These are phyloP conservation scores for Salvia hispanica DNA, from an alignment of 257 asterid genomes.

Conservation along the genomic window DNA sequence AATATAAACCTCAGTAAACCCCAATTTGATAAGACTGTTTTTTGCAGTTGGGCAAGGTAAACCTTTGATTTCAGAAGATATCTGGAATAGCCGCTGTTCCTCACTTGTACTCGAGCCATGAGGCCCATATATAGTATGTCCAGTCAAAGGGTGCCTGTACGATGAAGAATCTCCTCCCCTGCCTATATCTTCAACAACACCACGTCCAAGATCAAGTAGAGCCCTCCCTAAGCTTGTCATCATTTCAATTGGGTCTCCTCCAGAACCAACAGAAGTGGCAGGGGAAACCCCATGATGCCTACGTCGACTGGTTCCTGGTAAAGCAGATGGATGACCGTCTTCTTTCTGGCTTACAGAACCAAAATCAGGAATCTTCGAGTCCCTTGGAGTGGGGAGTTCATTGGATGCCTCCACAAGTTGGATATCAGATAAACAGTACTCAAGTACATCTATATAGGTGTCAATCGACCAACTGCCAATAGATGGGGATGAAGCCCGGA, in stretches of 20 bases:
- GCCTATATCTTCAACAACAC: slow-evolving; percentile 94
- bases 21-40: slow-evolving; percentile 62
- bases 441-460: slow-evolving; percentile 84
- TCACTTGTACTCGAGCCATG: slow-evolving; percentile 47
- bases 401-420: slow-evolving; percentile 51
- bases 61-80: slow-evolving; percentile 75
- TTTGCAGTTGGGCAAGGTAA: slow-evolving; percentile 90
- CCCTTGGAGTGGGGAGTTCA: slow-evolving; percentile 37
- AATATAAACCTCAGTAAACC: slow-evolving; percentile 73
- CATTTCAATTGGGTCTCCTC: slow-evolving; percentile 95
- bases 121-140: slow-evolving; percentile 43
- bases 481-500: slow-evolving; percentile 72
- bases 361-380: slow-evolving; percentile 42
- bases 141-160: slow-evolving; percentile 50
- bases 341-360: slow-evolving; percentile 39
- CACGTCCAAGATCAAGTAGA: slow-evolving; percentile 88
- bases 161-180: slow-evolving; percentile 65
- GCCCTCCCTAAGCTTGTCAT: slow-evolving; percentile 90
- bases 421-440: slow-evolving; percentile 89
- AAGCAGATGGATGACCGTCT: slow-evolving; percentile 40
- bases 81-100: slow-evolving; percentile 50
- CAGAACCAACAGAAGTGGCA: slow-evolving; percentile 60
- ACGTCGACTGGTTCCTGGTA: slow-evolving; percentile 44
- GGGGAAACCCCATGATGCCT: slow-evolving; percentile 48
- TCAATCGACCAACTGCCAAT: slow-evolving; percentile 65